Evolutionary conservation across 306 rosid species (phyloP), one percentile per base, ranked within the genome.

Genomic region (Pueraria montana): DNA sequence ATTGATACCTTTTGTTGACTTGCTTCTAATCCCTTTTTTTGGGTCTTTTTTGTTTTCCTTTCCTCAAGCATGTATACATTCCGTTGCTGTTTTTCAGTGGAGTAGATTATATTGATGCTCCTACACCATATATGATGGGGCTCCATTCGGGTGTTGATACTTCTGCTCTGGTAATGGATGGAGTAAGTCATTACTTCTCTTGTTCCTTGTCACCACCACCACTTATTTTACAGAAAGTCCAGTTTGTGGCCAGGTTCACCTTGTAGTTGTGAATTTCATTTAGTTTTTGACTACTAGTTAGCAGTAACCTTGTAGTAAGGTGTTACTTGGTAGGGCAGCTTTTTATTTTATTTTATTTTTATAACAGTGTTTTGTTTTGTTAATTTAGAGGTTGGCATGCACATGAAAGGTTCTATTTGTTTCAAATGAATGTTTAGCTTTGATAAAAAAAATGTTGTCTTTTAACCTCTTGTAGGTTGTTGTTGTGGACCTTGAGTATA

Each of bases 81-180:
- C 99, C 99, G 65, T 88, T 94, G 89, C 99, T 96, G 86, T 96
- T 96, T 92, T 96, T 90, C 93, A 96, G 96, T 84, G 99, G 99
- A 85, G 97, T 96, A 87, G 98, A 96, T 94, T 96, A 96, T 81
- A 96, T 96, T 85, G 99, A 96, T 86, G 97, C 98, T 78, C 99
- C 99, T 30, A 96, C 98, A 30, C 99, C 99, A 12, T 94, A 96
- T 81, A 94, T 96, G 99, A 96, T 96, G 99, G 99, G 99, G 80
- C 99, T 96, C 83, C 87, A 96, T 90, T 96, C 98, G 0, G 96
- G 95, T 49, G 98, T 96, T 90, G 99, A 96, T 87, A 96, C 90
- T 63, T 91, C 98, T 76, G 36, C 30, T 49, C 76, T 94, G 84
- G 74, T 90, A 69, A 96, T 96, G 91, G 99, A 96, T 83, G 99